Base-by-base conservation (phyloP, 192 early-diverging fungal genomes). In the Linnemannia hyalina region DNA sequence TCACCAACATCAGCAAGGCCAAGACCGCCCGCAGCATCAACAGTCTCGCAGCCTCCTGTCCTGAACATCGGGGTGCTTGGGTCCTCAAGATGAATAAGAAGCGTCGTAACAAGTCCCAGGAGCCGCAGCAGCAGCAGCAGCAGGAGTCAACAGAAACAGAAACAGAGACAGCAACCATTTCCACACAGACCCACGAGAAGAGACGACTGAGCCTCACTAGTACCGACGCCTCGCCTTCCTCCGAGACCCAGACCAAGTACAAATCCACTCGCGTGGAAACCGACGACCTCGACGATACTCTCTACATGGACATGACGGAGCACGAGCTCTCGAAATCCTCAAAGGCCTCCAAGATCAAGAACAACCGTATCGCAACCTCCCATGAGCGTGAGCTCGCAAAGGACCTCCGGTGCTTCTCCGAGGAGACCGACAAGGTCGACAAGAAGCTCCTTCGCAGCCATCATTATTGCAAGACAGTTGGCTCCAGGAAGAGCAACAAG, bases 231-330 rank as follows among this genome's bases (percentile, higher is more conserved):
- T 54, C 46, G 22, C 20, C 52, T 10, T 57, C 52, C 5, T 57
- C 40, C n/a, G 44, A 46, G 44, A 35, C 57, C 23, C 18, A 15
- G 22, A 32, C 60, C 29, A 65, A 32, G 60, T 32, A 9, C 13
- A 65, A 65, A 10, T 9, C 60, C 60, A 65, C 29, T 11, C 60
- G 60, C 35, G 73, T 52, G 52, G 76, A 69, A 65, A 32, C 26
- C 6, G 65, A 77, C 18, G 76, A 68, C 54, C 23, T 35, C 2
- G 44, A 78, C 23, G 55, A 69, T 26, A 20, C 11, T 2, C 70
- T 77, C 36, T 85, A 85, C 40, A 85, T 85, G 83, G 71, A 52
- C 52, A 80, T 85, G 74, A 77, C 78, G 36, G 83, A 85, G 49
- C 83, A 65, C 26, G 83, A 85, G 49, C 78, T 85, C 46, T 75